A percentile compares a stretch with the other conserved stretches of the same genome.
phyloP scores from a whole-genome alignment of 2,329 filamentous ascomycete genomes.

The Cladosporium sphaerospermum region DNA sequence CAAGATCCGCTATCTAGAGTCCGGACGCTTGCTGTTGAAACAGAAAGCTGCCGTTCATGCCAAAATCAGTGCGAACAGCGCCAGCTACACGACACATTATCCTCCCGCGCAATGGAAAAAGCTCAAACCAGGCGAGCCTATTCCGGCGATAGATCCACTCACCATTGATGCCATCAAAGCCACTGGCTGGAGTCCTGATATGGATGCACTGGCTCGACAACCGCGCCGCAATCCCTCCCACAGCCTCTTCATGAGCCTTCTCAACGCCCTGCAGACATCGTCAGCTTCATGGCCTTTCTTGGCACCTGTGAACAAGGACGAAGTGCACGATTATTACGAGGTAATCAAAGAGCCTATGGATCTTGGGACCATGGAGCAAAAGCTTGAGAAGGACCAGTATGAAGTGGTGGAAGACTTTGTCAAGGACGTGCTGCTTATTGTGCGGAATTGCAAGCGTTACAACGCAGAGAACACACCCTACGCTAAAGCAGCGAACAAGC shows the following conservation, averaged over 20 bases:
- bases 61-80: slow-evolving; percentile 88
- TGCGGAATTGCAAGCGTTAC: slow-evolving; percentile 91
- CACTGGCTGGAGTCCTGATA: slow-evolving; percentile 92
- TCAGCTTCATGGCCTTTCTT: slow-evolving; percentile 91
- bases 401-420: slow-evolving; percentile 87
- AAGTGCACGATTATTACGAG: slow-evolving; percentile 97
- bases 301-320: slow-evolving; percentile 86
- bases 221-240: slow-evolving; percentile 95
- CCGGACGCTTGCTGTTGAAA: slow-evolving; percentile 88
- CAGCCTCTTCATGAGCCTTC: slow-evolving; percentile 83
- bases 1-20: slow-evolving; percentile 87
- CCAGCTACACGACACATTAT: slow-evolving; percentile 77
- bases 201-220: slow-evolving; percentile 93
- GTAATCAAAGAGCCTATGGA: slow-evolving; percentile 99
- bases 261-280: slow-evolving; percentile 94
- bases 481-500: slow-evolving; percentile 86
- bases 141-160: slow-evolving; percentile 73
- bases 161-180: slow-evolving; percentile 79
- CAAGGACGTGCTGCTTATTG: slow-evolving; percentile 80
- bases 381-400: slow-evolving; percentile 90
- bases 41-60: slow-evolving; percentile 93
- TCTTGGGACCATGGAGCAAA: slow-evolving; percentile 87
- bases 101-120: slow-evolving; percentile 83
- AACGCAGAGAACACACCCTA: slow-evolving; percentile 95
- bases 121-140: slow-evolving; percentile 39